Percentiles rank a stretch among this genome's conserved stretches.
phyloP scores from a whole-genome alignment of 2,329 filamentous ascomycete genomes.

The Alternaria panax region DNA sequence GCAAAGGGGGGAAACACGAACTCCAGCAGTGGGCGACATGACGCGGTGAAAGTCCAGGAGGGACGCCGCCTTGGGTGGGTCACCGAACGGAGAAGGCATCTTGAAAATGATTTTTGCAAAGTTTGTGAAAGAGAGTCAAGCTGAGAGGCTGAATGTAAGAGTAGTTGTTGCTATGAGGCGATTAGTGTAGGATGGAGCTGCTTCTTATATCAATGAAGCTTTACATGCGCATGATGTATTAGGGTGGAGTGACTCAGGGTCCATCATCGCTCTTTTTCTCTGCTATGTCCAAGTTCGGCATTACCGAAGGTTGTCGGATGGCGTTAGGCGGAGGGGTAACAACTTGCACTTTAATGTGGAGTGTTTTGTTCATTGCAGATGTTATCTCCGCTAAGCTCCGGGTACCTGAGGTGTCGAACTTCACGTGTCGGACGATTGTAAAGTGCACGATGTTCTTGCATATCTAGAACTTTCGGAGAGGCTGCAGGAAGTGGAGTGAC shows the following conservation, averaged over 20 bases:
- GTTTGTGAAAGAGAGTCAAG: neutral
- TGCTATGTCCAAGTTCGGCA: neutral
- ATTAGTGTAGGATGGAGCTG: constrained; percentile 2
- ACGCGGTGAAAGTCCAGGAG: constrained; percentile 61
- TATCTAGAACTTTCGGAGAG: neutral
- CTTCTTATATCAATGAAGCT: constrained; percentile 4
- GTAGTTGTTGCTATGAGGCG: neutral
- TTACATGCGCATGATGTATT: constrained; percentile 14
- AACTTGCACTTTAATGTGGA: constrained; percentile 1
- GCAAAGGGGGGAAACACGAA: constrained; percentile 63
- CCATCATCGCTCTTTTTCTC: neutral
- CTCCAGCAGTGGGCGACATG: constrained; percentile 59
- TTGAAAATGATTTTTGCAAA: neutral
- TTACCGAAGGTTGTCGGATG: constrained; percentile 7
- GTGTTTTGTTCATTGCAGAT: neutral
- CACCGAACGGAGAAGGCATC: constrained; percentile 38
- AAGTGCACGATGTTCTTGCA: neutral
- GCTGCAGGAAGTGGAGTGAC: neutral
- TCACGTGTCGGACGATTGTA: neutral
- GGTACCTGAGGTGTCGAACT: neutral
- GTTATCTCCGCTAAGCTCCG: constrained; percentile 15
- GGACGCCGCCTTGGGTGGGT: constrained; percentile 39
- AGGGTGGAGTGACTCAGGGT: neutral
- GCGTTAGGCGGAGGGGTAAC: constrained; percentile 17
- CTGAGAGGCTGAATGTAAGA: neutral